Conservation (phyloP, 1,284 basidiomycete genomes). For the Boletus semigastroideus region DNA sequence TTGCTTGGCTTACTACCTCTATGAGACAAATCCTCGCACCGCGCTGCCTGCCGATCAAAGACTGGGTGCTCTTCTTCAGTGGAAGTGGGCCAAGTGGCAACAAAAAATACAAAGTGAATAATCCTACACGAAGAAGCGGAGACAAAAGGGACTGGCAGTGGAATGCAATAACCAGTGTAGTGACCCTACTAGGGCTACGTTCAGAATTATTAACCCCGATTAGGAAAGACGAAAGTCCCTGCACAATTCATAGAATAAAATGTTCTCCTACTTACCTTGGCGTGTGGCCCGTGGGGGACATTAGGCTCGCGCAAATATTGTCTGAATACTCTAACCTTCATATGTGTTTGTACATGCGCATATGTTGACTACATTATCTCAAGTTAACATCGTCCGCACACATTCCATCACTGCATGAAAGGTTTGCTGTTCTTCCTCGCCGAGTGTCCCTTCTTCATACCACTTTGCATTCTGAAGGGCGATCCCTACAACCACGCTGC, state of each 20-base stretch:
- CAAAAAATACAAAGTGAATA: constrained; percentile 22
- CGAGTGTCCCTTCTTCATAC: constrained; percentile 35
- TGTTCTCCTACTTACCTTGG: no score
- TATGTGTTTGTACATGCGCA: no score
- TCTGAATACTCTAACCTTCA: no score
- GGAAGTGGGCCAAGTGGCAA: constrained; percentile 58
- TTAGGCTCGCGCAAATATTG: no score
- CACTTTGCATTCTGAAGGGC: constrained; percentile 49
- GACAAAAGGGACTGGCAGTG: not conserved
- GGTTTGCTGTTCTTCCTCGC: constrained; percentile 50
- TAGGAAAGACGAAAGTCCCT: constrained; percentile 24
- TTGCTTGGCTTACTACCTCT: constrained; percentile 77
- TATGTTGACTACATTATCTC: not conserved
- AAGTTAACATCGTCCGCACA: not conserved
- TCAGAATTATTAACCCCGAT: no score
- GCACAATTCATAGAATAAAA: constrained; percentile 3
- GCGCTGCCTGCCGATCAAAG: constrained; percentile 66
- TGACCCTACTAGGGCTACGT: no score
- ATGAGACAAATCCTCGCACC: constrained; percentile 83
- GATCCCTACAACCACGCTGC: constrained; percentile 67
- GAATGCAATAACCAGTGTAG: not conserved
- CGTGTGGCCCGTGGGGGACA: no score
- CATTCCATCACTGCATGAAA: constrained; percentile 67
- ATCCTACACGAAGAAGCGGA: not conserved
- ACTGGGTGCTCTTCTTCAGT: constrained; percentile 59